Percentiles rank a stretch among this genome's conserved stretches.
Conservation (phyloP, 306 rosid genomes). For the Medicago lupulina region DNA sequence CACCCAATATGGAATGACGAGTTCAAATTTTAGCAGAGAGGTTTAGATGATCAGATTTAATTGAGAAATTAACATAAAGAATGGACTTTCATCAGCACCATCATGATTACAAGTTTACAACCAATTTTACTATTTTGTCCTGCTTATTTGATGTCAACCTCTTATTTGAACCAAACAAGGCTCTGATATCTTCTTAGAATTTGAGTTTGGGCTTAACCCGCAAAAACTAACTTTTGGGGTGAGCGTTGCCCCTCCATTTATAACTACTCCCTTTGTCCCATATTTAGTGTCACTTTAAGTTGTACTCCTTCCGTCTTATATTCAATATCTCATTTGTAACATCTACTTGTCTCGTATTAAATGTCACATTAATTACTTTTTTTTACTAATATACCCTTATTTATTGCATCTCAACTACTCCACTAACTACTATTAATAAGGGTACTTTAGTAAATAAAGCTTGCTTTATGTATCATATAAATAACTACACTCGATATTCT, state of each 20-base stretch:
- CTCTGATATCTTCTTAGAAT: neutral
- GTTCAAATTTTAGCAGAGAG: slow-evolving; percentile 3
- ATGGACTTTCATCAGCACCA: neutral
- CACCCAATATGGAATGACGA: neutral
- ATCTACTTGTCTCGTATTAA: neutral
- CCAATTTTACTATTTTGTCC: neutral
- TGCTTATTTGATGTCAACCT: neutral
- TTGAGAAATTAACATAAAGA: neutral
- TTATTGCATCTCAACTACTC: neutral
- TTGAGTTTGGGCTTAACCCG: neutral
- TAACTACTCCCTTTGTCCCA: neutral
- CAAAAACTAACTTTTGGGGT: neutral
- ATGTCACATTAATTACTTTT: no score
- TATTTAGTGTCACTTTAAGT: neutral
- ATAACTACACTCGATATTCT: neutral
- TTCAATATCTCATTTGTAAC: neutral
- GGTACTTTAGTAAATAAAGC: neutral
- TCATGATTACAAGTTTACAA: neutral
- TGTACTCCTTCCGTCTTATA: neutral
- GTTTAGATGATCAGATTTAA: neutral
- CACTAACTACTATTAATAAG: neutral
- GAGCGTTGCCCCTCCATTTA: neutral
- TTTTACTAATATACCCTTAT: neutral
- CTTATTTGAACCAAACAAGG: neutral
- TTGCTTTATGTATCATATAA: neutral